These are phyloP conservation scores for Carex scoparia DNA, from an alignment of 176 grass and related monocot species.

Conservation along the genomic window DNA sequence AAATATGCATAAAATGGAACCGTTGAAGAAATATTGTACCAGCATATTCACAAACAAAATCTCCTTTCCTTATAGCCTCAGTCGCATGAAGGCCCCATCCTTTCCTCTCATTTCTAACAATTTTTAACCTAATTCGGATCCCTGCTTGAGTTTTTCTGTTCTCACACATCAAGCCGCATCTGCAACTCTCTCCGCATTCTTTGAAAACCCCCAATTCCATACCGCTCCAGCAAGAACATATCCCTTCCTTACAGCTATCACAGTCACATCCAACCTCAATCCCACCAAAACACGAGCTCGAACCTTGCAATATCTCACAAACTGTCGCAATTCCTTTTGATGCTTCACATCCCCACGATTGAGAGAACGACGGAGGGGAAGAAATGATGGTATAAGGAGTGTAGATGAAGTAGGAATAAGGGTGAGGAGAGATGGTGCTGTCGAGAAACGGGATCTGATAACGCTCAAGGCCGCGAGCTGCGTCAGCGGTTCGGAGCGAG, in stretches of 20 bases:
- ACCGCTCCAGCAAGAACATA: neutral
- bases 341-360: too few relatives aligned
- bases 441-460: constrained; percentile 55
- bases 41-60: constrained; percentile 82
- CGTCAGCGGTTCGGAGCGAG: constrained; percentile 47
- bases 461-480: constrained; percentile 48
- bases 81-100: constrained; percentile 70
- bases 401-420: constrained; percentile 72
- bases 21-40: constrained; percentile 33
- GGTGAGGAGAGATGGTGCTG: constrained; percentile 28
- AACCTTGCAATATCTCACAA: neutral
- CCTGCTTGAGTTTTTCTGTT: constrained; percentile 59
- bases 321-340: too few relatives aligned
- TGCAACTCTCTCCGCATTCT: constrained; percentile 54
- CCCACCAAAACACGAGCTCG: neutral
- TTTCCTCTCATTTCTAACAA: constrained; percentile 55
- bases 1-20: neutral
- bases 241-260: constrained; percentile 25
- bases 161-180: constrained; percentile 38
- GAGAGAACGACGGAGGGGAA: neutral
- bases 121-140: constrained; percentile 36
- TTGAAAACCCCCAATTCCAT: constrained; percentile 35
- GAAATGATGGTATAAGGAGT: constrained; percentile 38
- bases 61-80: constrained; percentile 26
- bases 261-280: constrained; percentile 41